Percentiles rank a stretch among this genome's conserved stretches.
phyloP scores from a whole-genome alignment of 2,329 filamentous ascomycete species.

The Colletotrichum sp. region DNA sequence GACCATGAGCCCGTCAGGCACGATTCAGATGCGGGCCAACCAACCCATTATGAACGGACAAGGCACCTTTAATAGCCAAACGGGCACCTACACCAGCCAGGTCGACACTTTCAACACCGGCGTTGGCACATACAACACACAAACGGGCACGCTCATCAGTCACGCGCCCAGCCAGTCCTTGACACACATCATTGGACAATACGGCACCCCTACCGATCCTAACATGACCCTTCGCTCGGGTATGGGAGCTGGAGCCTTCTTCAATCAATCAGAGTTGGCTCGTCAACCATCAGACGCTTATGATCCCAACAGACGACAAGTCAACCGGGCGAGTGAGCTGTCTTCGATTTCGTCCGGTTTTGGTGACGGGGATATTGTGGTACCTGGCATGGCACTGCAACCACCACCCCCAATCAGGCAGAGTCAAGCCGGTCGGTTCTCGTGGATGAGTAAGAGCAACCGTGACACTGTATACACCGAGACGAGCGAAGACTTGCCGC shows the following conservation, averaged over 20 bases:
- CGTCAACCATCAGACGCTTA: conserved; percentile 41
- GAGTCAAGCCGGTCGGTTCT: conserved; percentile 31
- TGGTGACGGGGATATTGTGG: conserved; percentile 64
- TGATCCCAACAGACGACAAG: conserved; percentile 35
- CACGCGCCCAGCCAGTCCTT: conserved; percentile 16
- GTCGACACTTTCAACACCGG: neutral
- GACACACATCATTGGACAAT: conserved; percentile 7
- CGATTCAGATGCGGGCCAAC: conserved; percentile 8
- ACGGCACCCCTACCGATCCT: conserved; percentile 20
- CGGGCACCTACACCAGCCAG: neutral
- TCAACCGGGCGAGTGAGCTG: conserved; percentile 52
- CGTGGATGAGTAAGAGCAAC: conserved; percentile 39
- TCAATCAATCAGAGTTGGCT: conserved; percentile 42
- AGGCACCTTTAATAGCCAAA: conserved; percentile 2
- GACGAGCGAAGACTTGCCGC: conserved; percentile 57
- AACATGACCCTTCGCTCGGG: conserved; percentile 36
- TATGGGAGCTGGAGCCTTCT: conserved; percentile 40
- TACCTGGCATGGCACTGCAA: conserved; percentile 32
- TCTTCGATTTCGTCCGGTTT: conserved; percentile 70
- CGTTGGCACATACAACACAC: conserved; percentile 2
- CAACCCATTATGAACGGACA: neutral
- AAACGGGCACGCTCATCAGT: conserved; percentile 23
- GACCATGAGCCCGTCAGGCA: conserved; percentile 10
- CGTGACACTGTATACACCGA: conserved; percentile 60
- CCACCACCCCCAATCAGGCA: conserved; percentile 18